Conservation (phyloP, 2,329 filamentous ascomycete genomes). For the Phaeosphaeriaceae sp. region DNA sequence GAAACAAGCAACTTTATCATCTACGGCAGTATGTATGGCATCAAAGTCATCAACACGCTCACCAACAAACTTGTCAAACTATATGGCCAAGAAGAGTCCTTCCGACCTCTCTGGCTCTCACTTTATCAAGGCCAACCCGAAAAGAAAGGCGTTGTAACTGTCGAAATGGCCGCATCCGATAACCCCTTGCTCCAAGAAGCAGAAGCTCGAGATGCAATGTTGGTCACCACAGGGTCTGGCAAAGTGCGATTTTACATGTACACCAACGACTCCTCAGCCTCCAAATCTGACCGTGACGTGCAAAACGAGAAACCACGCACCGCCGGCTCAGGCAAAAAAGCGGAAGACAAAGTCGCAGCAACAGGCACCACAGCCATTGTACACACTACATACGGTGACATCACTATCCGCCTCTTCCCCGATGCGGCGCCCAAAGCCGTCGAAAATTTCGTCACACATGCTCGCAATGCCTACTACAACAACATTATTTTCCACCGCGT, state of each 20-base stretch:
- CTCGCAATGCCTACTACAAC: slow-evolving; percentile 92
- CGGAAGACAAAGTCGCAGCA: slow-evolving; percentile 64
- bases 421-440: slow-evolving; percentile 92
- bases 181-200: slow-evolving; percentile 94
- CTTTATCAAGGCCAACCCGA: slow-evolving; percentile 95
- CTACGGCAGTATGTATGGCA: slow-evolving; percentile 88
- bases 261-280: slow-evolving; percentile 77
- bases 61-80: slow-evolving; percentile 91
- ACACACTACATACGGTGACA: slow-evolving; percentile 93
- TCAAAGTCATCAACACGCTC: slow-evolving; percentile 95
- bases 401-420: slow-evolving; percentile 90
- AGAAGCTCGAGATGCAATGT: slow-evolving; percentile 86
- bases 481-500: slow-evolving; percentile 96
- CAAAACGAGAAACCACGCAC: slow-evolving; percentile 90
- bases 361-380: slow-evolving; percentile 81
- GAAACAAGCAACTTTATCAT: slow-evolving; percentile 95
- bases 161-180: slow-evolving; percentile 94
- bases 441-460: slow-evolving; percentile 95
- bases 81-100: slow-evolving; percentile 87
- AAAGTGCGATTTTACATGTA: slow-evolving; percentile 99
- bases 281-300: slow-evolving; percentile 72
- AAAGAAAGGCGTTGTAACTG: slow-evolving; percentile 89
- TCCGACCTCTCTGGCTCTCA: slow-evolving; percentile 80
- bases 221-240: slow-evolving; percentile 80
- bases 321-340: slow-evolving; percentile 53